A percentile compares a stretch with the other conserved stretches of the same genome.
Evolutionary conservation across 2,329 filamentous ascomycete species (phyloP).

Genomic region (Aspergillus udagawae): DNA sequence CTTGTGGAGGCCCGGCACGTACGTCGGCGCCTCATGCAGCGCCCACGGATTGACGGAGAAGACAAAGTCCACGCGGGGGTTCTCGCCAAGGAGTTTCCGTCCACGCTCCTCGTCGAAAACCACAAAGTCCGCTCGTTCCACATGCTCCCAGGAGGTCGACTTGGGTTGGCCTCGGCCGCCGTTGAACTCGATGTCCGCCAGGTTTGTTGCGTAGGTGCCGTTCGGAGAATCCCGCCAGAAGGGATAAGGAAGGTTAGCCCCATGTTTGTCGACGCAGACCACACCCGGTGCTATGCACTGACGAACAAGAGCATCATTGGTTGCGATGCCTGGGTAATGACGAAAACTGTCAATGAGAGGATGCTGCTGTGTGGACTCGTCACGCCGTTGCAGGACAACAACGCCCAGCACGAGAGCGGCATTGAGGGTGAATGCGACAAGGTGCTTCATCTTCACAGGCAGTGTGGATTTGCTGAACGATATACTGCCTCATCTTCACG

Average conservation of each 20-base stretch:
- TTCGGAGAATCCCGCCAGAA: neutral
- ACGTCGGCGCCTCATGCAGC: constrained; percentile 1
- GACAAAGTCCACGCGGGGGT: constrained; percentile 1
- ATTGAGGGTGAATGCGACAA: neutral
- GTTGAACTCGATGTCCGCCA: neutral
- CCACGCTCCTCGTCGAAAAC: constrained; percentile 4
- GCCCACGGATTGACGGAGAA: neutral
- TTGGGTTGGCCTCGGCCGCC: neutral
- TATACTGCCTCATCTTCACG: neutral
- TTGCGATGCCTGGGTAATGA: neutral
- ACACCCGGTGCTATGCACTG: neutral
- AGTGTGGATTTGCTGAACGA: neutral
- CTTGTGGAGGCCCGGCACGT: neutral
- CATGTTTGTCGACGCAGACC: neutral
- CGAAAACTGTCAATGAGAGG: neutral
- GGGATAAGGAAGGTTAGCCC: neutral
- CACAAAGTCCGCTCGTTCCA: constrained; percentile 13
- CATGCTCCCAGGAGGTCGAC: constrained; percentile 2
- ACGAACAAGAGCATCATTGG: neutral
- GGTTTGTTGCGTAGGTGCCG: neutral
- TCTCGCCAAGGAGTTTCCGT: neutral
- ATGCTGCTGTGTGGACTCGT: neutral
- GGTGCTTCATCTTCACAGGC: neutral
- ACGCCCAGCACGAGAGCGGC: neutral
- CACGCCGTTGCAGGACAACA: neutral